Percentiles rank a stretch among this genome's conserved stretches.
Evolutionary conservation across 352 stramenopile species (phyloP).

Genomic region (Phytophthora sp.): DNA sequence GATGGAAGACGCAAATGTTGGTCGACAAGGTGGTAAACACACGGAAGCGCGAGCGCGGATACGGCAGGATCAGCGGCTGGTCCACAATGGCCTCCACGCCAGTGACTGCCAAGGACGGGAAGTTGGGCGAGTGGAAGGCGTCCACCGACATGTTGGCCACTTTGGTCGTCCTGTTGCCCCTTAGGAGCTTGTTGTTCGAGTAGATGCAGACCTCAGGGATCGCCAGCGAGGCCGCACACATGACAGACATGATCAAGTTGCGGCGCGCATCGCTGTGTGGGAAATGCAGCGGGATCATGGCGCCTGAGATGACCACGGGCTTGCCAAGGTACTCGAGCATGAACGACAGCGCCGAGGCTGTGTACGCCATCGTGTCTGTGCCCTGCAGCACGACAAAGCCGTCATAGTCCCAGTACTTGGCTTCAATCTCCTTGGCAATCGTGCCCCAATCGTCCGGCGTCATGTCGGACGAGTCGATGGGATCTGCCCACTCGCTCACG

Average conservation of each 20-base stretch:
- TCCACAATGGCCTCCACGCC: slow-evolving; percentile 94
- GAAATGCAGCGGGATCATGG: slow-evolving; percentile 96
- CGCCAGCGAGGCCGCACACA: slow-evolving; percentile 76
- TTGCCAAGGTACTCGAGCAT: slow-evolving; percentile 98
- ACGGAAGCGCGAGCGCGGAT: slow-evolving; percentile 87
- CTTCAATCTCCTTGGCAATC: slow-evolving; percentile 94
- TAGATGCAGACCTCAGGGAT: slow-evolving; percentile 94
- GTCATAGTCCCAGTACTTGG: slow-evolving; percentile 95
- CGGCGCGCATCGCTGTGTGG: slow-evolving; percentile 96
- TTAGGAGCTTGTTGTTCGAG: slow-evolving; percentile 95
- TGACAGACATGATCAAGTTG: slow-evolving; percentile 96
- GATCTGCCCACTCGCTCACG: slow-evolving; percentile 76
- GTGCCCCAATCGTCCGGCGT: slow-evolving; percentile 90
- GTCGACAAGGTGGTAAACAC: slow-evolving; percentile 93
- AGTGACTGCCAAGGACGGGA: slow-evolving; percentile 93
- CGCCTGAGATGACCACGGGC: slow-evolving; percentile 95
- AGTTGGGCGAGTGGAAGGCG: slow-evolving; percentile 97
- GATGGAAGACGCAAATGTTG: slow-evolving; percentile 92
- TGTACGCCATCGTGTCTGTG: slow-evolving; percentile 99
- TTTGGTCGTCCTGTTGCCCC: slow-evolving; percentile 96
- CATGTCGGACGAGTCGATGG: slow-evolving; percentile 93
- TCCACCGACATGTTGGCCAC: slow-evolving; percentile 94
- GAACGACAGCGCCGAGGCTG: slow-evolving; percentile 94
- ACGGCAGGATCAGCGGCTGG: slow-evolving; percentile 89
- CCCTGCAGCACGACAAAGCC: slow-evolving; percentile 98